Percentiles rank a stretch among this genome's conserved stretches.
Evolutionary conservation across 2,329 filamentous ascomycete genomes (phyloP).

Genomic region (Colletotrichum lupini): DNA sequence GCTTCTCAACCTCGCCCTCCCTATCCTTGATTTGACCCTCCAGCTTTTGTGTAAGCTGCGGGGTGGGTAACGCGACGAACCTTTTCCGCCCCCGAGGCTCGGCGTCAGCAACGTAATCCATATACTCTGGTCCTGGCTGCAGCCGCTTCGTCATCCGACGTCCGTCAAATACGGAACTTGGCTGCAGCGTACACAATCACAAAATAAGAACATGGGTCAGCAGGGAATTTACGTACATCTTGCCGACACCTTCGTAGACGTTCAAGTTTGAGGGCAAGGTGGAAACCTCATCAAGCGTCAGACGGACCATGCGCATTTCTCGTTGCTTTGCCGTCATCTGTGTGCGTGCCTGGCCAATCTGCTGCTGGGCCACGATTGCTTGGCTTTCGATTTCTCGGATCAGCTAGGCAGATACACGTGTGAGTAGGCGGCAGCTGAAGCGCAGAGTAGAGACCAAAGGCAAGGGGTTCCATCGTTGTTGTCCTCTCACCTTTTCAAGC

Average conservation of each 20-base stretch:
- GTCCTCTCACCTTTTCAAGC: constrained; percentile 80
- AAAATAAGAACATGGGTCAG: background rate
- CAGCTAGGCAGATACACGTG: constrained; percentile 64
- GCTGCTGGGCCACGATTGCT: constrained; percentile 88
- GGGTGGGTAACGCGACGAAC: constrained; percentile 85
- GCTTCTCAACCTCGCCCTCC: constrained; percentile 80
- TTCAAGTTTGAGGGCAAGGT: constrained; percentile 79
- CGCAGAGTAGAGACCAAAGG: background rate
- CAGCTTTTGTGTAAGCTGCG: constrained; percentile 80
- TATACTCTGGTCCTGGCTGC: background rate
- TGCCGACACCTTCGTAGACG: constrained; percentile 95
- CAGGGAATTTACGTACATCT: constrained; percentile 76
- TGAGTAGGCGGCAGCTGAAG: constrained; percentile 23
- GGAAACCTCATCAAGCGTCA: constrained; percentile 87
- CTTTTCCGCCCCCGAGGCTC: constrained; percentile 56
- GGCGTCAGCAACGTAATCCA: constrained; percentile 17
- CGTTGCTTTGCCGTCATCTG: constrained; percentile 89
- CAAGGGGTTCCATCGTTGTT: background rate
- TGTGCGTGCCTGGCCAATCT: constrained; percentile 85
- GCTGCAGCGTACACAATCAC: background rate
- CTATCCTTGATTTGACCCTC: constrained; percentile 78
- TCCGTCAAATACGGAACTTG: background rate
- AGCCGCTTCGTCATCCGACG: background rate
- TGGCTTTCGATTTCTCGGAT: constrained; percentile 95
- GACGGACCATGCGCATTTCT: constrained; percentile 87